Percentiles rank a stretch among this genome's conserved stretches.
These are phyloP conservation scores for Boletus fagicola DNA, from an alignment of 768 basidiomycete species.

Conservation along the genomic window DNA sequence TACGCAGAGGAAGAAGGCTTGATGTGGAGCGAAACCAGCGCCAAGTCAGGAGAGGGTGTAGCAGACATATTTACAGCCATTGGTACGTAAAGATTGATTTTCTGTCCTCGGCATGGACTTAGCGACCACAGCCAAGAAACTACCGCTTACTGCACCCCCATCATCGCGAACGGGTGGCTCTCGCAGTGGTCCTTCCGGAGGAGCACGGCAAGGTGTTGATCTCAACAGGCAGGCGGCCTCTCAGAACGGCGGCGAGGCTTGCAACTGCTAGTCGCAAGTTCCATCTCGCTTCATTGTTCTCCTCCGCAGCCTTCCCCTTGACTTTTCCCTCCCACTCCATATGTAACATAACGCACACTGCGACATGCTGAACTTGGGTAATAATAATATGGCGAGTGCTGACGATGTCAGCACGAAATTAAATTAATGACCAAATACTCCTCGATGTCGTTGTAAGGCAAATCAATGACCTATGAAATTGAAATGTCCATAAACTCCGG, in stretches of 20 bases:
- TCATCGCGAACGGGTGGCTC: slow-evolving; percentile 55
- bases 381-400: slow-evolving; percentile 16
- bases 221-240: slow-evolving; percentile 64
- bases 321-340: slow-evolving; percentile 18
- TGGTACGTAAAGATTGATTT: slow-evolving; percentile 46
- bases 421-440: background rate
- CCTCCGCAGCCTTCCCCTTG: slow-evolving; percentile 9
- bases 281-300: slow-evolving; percentile 1
- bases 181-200: slow-evolving; percentile 49
- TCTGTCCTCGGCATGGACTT: background rate
- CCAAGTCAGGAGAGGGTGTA: slow-evolving; percentile 86
- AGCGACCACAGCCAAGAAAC: slow-evolving; percentile 67
- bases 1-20: slow-evolving; percentile 90
- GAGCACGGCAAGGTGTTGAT: slow-evolving; percentile 66
- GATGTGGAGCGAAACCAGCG: slow-evolving; percentile 91
- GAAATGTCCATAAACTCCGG: background rate
- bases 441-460: background rate
- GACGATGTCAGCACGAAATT: slow-evolving; percentile 11
- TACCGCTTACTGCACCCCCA: slow-evolving; percentile 78
- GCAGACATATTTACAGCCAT: slow-evolving; percentile 83
- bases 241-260: slow-evolving; percentile 56
- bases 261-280: slow-evolving; percentile 62
- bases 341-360: slow-evolving; percentile 33
- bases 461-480: background rate
- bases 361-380: slow-evolving; percentile 31